Evolutionary conservation across 1,284 basidiomycete species (phyloP).

Genomic region (Chiua sp.): DNA sequence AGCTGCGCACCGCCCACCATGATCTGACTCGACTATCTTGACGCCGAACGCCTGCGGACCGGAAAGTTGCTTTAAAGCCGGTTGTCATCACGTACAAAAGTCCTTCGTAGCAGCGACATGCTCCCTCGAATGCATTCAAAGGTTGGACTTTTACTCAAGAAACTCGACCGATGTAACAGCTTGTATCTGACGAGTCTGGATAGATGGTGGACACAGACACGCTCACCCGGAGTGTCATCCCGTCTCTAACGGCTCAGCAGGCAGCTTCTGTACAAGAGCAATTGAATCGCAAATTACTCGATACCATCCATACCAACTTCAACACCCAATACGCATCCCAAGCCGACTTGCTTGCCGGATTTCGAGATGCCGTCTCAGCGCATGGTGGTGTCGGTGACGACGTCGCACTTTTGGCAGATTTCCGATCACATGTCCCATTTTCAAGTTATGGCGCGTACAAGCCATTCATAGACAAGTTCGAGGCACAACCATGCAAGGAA

Average conservation of each 20-base stretch:
- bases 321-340: slow-evolving; percentile 13
- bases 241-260: neutral
- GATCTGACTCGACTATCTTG: neutral
- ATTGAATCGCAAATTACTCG: slow-evolving; percentile 1
- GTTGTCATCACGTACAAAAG: neutral
- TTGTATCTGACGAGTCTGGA: neutral
- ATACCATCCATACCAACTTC: slow-evolving; percentile 12
- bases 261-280: neutral
- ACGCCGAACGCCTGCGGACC: neutral
- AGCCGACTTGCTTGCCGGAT: slow-evolving; percentile 10
- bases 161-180: neutral
- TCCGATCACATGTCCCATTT: slow-evolving; percentile 20
- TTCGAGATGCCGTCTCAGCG: slow-evolving; percentile 13
- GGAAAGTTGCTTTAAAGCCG: neutral
- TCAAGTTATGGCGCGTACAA: slow-evolving; percentile 22
- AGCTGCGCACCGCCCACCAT: neutral
- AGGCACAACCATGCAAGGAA: slow-evolving; percentile 7
- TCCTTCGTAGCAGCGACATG: neutral
- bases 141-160: neutral
- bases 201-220: neutral
- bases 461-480: slow-evolving; percentile 22
- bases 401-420: slow-evolving; percentile 9
- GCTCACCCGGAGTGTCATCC: neutral
- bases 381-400: slow-evolving; percentile 4
- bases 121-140: neutral